Percentiles rank a stretch among this genome's conserved stretches.
phyloP scores from a whole-genome alignment of 306 rosid species.

The Albizia julibrissin region DNA sequence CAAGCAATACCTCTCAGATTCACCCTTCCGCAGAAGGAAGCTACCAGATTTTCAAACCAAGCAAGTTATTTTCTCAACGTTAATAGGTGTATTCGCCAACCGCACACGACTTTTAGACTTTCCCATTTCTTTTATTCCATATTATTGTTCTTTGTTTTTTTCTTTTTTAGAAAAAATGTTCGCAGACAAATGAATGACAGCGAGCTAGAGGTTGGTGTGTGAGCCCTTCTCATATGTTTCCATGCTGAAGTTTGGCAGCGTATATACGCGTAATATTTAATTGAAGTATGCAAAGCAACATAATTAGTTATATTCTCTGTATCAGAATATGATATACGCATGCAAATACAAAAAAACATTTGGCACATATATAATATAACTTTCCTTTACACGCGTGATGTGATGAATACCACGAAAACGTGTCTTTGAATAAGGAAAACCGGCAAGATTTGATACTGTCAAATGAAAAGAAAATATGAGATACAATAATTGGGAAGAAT shows the following conservation, averaged over 20 bases:
- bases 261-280: background rate
- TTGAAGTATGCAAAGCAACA: background rate
- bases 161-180: too few relatives aligned
- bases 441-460: background rate
- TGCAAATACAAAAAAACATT: background rate
- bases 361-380: background rate
- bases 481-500: background rate
- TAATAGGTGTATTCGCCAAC: background rate
- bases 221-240: background rate
- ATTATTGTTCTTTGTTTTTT: background rate
- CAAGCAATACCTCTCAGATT: background rate
- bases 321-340: background rate
- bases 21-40: background rate
- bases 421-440: background rate
- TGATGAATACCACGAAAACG: background rate
- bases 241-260: background rate
- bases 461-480: background rate
- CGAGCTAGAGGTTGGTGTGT: background rate
- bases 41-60: constrained; percentile 13
- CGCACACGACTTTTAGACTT: background rate
- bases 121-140: background rate
- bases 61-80: constrained; percentile 4
- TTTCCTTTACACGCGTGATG: background rate
- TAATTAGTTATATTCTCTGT: background rate
- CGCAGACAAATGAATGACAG: background rate